Conservation (phyloP, 441 rosid species). For the Metrosideros polymorpha region DNA sequence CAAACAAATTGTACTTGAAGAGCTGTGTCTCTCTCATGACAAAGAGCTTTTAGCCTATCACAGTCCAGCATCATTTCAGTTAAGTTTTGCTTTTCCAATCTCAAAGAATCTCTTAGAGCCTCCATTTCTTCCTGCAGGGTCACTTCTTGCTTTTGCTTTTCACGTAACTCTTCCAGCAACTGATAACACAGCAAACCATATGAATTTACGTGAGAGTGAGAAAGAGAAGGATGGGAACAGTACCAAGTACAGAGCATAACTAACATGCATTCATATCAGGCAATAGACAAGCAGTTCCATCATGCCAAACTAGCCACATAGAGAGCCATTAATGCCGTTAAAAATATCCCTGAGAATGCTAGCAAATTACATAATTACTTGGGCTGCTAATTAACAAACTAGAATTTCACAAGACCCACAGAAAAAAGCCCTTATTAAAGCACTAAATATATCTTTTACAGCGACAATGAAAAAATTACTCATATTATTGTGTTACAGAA, state of each 20-base stretch:
- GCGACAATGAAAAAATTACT: background rate
- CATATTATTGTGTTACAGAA: background rate
- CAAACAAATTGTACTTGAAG: background rate
- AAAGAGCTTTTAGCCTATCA: constrained; percentile 47
- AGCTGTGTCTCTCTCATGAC: constrained; percentile 46
- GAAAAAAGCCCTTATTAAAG: background rate
- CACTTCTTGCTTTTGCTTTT: constrained; percentile 50
- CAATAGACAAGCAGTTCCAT: background rate
- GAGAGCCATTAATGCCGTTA: background rate
- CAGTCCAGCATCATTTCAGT: constrained; percentile 39
- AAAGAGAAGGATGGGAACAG: background rate
- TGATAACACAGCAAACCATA: constrained; percentile 1
- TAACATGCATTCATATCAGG: background rate
- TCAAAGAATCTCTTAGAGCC: constrained; percentile 44
- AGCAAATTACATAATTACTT: background rate
- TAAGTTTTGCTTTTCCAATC: constrained; percentile 50
- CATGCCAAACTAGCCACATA: background rate
- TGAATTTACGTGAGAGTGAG: background rate
- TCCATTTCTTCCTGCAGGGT: constrained; percentile 63
- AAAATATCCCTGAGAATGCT: background rate
- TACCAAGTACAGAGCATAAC: background rate
- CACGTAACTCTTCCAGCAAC: constrained; percentile 68
- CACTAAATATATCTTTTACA: background rate
- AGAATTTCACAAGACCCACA: background rate
- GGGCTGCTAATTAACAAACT: background rate